Evolutionary conservation across 768 basidiomycete genomes (phyloP), one percentile per base, ranked within the genome.

Genomic region (Mycena rosella): DNA sequence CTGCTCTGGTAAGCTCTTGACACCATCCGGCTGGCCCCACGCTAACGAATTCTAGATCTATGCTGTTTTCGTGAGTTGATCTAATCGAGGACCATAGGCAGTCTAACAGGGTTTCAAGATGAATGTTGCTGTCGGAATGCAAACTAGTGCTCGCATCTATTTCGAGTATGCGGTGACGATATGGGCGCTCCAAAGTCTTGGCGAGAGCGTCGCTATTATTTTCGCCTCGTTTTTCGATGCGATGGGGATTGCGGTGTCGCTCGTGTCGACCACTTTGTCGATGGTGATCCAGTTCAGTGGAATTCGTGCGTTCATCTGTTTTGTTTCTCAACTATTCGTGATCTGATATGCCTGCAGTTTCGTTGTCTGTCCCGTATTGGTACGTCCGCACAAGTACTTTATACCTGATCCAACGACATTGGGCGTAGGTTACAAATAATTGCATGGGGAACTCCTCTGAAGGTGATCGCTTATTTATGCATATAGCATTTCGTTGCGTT

Each of bases 61-160:
- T 40, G 59, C 58, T 20, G 51, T 71, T 38, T 71, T 71, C 36
- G 70, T 71, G 45, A 57, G 70, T 59, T 18, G 18, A 32, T n/a
- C 32, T 5, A 17, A 52, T 14, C 22, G 38, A 4, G 40, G 15
- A n/a, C 20, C 29, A 3, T 1, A n/a, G 10, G 15, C 18, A 30
- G 18, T 45, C 47, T 68, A 17, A 60, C 32, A 11, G 6, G n/a
- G 3, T 55, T 13, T 30, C n/a, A n/a, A 72, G 71, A 65, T 68
- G 52, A 68, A 69, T 30, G 60, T 72, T 36, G 71, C 67, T 10
- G 71, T 72, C n/a, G 71, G 71, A 30, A 68, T 72, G 68, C 71
- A 69, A 49, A 65, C 67, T n/a, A 63, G 27, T 42, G 45, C 71
- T 10, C 40, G 71, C 13, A 72, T 72, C 26, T 72, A 63, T 48